These are phyloP conservation scores for Agastache rugosa DNA, from an alignment of 257 asterid species.

Conservation along the genomic window DNA sequence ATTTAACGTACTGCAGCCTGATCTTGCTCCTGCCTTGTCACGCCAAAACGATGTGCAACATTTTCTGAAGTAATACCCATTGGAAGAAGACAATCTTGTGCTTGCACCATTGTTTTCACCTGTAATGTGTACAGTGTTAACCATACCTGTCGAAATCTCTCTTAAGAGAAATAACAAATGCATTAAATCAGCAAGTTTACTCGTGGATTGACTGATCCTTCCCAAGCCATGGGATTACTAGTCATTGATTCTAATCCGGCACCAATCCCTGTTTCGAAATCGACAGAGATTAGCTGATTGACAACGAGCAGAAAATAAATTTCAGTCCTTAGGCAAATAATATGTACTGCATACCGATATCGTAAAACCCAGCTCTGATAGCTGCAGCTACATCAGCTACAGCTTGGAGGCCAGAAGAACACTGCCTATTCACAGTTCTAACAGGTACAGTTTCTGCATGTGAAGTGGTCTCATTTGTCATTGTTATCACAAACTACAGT, in stretches of 20 bases:
- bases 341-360: slow-evolving; percentile 59
- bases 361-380: slow-evolving; percentile 96
- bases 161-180: neutral
- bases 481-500: slow-evolving; percentile 3
- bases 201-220: slow-evolving; percentile 93
- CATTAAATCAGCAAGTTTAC: slow-evolving; percentile 43
- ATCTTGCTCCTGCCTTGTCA: slow-evolving; percentile 93
- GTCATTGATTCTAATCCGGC: slow-evolving; percentile 99
- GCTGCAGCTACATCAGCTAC: slow-evolving; percentile 99
- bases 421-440: slow-evolving; percentile 97
- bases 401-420: slow-evolving; percentile 99
- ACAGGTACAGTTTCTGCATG: slow-evolving; percentile 90
- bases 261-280: slow-evolving; percentile 72
- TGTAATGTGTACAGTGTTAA: slow-evolving; percentile 36
- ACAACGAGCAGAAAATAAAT: neutral
- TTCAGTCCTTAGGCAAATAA: neutral
- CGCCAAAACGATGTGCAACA: slow-evolving; percentile 91
- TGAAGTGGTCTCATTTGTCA: neutral
- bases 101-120: slow-evolving; percentile 81
- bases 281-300: neutral
- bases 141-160: neutral
- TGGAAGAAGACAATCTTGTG: slow-evolving; percentile 97
- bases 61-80: slow-evolving; percentile 98
- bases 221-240: slow-evolving; percentile 91
- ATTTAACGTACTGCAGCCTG: slow-evolving; percentile 77